A percentile compares a stretch with the other conserved stretches of the same genome.
phyloP scores from a whole-genome alignment of 805 yeast genomes.

The Torulaspora indica region DNA sequence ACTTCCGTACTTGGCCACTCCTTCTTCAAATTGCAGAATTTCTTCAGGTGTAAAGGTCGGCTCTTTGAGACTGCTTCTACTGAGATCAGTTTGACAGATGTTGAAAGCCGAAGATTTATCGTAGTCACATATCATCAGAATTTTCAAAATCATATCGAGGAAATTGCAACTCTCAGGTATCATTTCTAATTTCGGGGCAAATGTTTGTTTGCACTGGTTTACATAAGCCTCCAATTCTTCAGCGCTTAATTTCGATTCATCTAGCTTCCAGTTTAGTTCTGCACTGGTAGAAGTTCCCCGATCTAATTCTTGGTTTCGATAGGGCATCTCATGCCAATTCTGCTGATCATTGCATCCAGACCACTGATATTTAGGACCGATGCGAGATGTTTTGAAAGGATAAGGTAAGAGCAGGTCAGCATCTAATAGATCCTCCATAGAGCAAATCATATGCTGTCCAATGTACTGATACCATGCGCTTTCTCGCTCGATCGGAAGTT shows the following conservation, averaged over 20 bases:
- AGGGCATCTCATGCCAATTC: slow-evolving; percentile 14
- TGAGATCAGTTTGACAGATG: slow-evolving; percentile 42
- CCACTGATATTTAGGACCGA: slow-evolving; percentile 33
- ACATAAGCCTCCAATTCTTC: slow-evolving; percentile 51
- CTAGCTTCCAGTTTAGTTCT: slow-evolving; percentile 61
- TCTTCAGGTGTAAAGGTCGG: slow-evolving; percentile 72
- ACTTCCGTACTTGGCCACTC: slow-evolving; percentile 66
- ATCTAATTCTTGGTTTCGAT: slow-evolving; percentile 8
- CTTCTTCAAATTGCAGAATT: slow-evolving; percentile 63
- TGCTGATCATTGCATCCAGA: slow-evolving; percentile 18
- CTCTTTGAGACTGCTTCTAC: slow-evolving; percentile 60
- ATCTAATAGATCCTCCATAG: slow-evolving; percentile 21
- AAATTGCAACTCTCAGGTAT: slow-evolving; percentile 72
- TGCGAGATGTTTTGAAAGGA: slow-evolving; percentile 28
- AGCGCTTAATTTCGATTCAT: slow-evolving; percentile 21
- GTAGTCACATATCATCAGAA: slow-evolving; percentile 49
- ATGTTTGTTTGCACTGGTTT: slow-evolving; percentile 44
- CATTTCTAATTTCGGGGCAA: slow-evolving; percentile 53
- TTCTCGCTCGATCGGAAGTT: slow-evolving; percentile 11
- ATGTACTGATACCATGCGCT: slow-evolving; percentile 33
- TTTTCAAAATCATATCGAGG: slow-evolving; percentile 63
- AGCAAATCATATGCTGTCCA: slow-evolving; percentile 25
- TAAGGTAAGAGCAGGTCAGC: slow-evolving; percentile 23
- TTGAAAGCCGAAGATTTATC: slow-evolving; percentile 47
- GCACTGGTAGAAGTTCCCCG: slow-evolving; percentile 72